Evolutionary conservation across 78 protist genomes (phyloP), one percentile per base, ranked within the genome.

Genomic region (Guillardia theta): DNA sequence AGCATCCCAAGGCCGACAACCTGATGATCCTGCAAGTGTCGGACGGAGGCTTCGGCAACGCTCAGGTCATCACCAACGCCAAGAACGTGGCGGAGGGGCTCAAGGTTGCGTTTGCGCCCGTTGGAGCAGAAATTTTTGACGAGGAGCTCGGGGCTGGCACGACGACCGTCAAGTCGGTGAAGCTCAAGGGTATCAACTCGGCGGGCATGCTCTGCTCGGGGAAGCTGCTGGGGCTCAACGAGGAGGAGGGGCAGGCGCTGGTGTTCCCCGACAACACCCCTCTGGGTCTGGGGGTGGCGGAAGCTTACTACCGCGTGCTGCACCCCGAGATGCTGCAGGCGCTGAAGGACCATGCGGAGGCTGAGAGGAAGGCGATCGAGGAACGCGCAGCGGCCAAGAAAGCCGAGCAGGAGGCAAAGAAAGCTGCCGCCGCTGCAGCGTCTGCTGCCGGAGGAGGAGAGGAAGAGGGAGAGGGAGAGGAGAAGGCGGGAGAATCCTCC

Each of bases 21-120:
- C 83, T 70, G 45, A 12, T 70, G 41, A 3, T 24, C 10, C 45
- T 70, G 46, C 46, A 70, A 22, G 41, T 70, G 10, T 22, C 83
- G 27, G 83, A 70, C 41, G 83, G 83, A 36, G 83, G 83, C 83
- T 70, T 70, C 83, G 41, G 33, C n/a, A 12, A 33, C 36, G 83
- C 83, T 3, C 0, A 24, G 41, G 83, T 70, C 41, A 18, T 70
- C 83, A 70, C 83, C 5, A 70, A 70, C 83, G 9, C 36, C 83
- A 70, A 22, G 41, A 24, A 12, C 5, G 83, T 70, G 46, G 36
- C n/a, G 41, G 83, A 36, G 21, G 83, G 83, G 33, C 83, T 22
- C 36, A 70, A 70, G 83, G 83, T 70, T 15, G 83, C 83, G n/a
- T 70, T 70, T 33, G 83, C 83, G 83, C 83, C 83, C 46, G 41